phyloP scores from a whole-genome alignment of 345 rosid genomes.

The Clausena lansium region DNA sequence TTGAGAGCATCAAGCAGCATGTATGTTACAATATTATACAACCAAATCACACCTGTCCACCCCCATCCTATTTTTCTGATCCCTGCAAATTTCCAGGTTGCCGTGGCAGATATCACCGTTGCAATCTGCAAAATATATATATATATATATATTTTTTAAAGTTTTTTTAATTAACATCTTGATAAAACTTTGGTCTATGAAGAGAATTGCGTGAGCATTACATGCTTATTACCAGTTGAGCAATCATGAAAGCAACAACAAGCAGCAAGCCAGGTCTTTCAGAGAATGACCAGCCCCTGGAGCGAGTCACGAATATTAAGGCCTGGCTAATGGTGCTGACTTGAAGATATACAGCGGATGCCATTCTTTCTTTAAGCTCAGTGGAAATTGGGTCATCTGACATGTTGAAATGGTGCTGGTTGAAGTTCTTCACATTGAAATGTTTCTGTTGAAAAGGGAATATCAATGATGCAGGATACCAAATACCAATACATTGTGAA shows the following conservation, averaged over 20 bases:
- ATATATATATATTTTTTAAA: no score
- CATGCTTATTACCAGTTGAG: constrained; percentile 42
- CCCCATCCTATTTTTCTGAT: constrained; percentile 36
- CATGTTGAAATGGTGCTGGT: constrained; percentile 36
- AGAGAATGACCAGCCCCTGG: constrained; percentile 54
- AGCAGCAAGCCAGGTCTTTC: constrained; percentile 57
- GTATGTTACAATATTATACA: constrained; percentile 28
- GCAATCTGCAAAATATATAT: constrained; percentile 21
- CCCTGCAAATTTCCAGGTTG: constrained; percentile 33
- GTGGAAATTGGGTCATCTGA: constrained; percentile 6
- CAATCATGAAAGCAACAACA: constrained; percentile 34
- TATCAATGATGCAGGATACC: neutral
- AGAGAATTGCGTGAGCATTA: neutral
- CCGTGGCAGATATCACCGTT: constrained; percentile 25
- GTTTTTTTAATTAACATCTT: neutral
- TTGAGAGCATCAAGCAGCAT: constrained; percentile 35
- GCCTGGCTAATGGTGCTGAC: constrained; percentile 54
- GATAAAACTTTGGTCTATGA: neutral
- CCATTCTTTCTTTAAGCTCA: constrained; percentile 30
- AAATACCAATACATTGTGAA: neutral
- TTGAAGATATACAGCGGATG: constrained; percentile 59
- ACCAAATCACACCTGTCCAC: constrained; percentile 39
- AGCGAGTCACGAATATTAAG: constrained; percentile 53
- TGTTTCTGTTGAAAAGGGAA: constrained; percentile 27
- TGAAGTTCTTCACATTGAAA: constrained; percentile 41